Conservation (phyloP, 176 grass and related monocot genomes). For the Eremochloa ophiuroides region DNA sequence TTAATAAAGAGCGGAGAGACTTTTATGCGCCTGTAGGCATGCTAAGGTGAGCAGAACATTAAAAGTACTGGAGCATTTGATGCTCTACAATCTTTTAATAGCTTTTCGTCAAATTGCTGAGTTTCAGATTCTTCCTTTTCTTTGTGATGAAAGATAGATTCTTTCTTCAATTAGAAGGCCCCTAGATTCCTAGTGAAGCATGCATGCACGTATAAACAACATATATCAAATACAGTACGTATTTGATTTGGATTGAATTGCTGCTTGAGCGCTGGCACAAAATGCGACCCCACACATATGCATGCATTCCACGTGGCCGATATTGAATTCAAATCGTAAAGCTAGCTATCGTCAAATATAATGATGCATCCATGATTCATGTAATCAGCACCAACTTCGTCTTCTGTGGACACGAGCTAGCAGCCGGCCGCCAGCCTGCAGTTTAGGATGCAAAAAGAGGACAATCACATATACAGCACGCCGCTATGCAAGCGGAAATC, state of each 20-base stretch:
- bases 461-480: background rate
- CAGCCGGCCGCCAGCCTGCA: background rate
- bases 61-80: background rate
- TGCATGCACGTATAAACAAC: background rate
- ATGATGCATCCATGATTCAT: background rate
- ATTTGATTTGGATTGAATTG: conserved; percentile 14
- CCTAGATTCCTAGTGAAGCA: background rate
- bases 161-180: background rate
- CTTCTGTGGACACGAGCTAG: background rate
- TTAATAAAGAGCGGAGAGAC: too few species aligned
- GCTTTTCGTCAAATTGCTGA: background rate
- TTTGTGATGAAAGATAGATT: background rate
- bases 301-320: background rate
- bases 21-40: background rate
- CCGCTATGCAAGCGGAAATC: background rate
- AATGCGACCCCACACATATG: background rate
- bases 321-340: background rate
- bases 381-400: background rate
- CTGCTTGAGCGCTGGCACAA: background rate
- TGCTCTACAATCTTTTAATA: background rate
- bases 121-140: background rate
- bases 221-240: background rate
- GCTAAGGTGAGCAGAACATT: background rate
- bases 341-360: background rate
- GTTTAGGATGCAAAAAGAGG: background rate